Evolutionary conservation across 2,329 filamentous ascomycete genomes (phyloP).

Genomic region (Lasiodiplodia hormozganensis): DNA sequence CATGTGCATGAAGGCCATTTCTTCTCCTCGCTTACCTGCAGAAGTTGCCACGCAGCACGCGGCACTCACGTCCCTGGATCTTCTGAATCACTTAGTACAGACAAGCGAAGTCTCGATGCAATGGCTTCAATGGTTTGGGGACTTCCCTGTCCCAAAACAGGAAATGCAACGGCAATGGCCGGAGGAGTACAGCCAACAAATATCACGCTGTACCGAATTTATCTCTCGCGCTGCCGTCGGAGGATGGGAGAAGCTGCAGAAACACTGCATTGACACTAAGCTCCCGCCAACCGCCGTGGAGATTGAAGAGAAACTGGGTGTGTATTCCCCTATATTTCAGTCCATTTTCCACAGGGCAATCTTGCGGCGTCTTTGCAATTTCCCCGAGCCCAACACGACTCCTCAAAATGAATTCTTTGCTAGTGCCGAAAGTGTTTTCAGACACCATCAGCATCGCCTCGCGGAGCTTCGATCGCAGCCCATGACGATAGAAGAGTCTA

Average conservation of each 20-base stretch:
- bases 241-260: slow-evolving; percentile 30
- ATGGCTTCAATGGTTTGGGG: slow-evolving; percentile 41
- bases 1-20: slow-evolving; percentile 18
- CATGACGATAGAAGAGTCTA: neutral
- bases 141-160: slow-evolving; percentile 54
- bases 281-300: slow-evolving; percentile 67
- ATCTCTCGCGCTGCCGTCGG: slow-evolving; percentile 44
- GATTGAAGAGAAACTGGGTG: slow-evolving; percentile 54
- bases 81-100: slow-evolving; percentile 9
- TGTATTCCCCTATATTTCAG: slow-evolving; percentile 62
- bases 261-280: slow-evolving; percentile 34
- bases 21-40: neutral
- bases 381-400: slow-evolving; percentile 3
- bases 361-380: slow-evolving; percentile 51
- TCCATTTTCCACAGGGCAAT: slow-evolving; percentile 61
- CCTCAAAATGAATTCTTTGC: neutral
- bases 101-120: neutral
- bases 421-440: neutral
- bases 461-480: neutral
- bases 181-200: slow-evolving; percentile 43
- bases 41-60: neutral
- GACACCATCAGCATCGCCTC: slow-evolving; percentile 1
- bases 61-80: neutral
- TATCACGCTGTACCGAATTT: slow-evolving; percentile 46
- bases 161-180: slow-evolving; percentile 37